Percentiles rank a stretch among this genome's conserved stretches.
Evolutionary conservation across 2,329 filamentous ascomycete species (phyloP).

Genomic region (Aspergillus tubingensis): DNA sequence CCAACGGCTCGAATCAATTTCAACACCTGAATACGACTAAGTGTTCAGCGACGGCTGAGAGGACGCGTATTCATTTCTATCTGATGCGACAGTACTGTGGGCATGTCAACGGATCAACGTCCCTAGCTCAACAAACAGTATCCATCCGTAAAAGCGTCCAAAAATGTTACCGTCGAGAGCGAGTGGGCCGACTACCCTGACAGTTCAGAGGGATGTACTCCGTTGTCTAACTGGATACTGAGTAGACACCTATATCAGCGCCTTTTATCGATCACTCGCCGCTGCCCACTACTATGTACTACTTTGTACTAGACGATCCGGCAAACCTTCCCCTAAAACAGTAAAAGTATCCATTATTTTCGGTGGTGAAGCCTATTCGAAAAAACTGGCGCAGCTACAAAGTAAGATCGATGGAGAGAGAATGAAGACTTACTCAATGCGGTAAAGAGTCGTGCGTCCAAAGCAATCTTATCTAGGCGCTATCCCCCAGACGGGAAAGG

Average conservation of each 20-base stretch:
- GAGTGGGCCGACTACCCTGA: not conserved
- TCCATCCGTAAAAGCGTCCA: too few relatives aligned
- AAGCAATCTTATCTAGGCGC: constrained; percentile 5
- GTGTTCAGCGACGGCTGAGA: too few relatives aligned
- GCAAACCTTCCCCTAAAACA: constrained; percentile 7
- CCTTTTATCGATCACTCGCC: not conserved
- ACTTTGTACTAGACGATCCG: not conserved
- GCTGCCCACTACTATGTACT: not conserved
- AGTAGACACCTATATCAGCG: not conserved
- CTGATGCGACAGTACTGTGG: not conserved
- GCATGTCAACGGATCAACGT: not conserved
- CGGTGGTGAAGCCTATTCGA: not conserved
- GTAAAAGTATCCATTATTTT: not conserved
- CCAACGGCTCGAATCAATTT: too few relatives aligned
- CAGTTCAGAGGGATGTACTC: too few relatives aligned
- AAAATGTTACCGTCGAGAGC: not conserved
- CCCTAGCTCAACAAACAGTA: not conserved
- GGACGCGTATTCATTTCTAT: not conserved
- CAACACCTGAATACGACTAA: too few relatives aligned
- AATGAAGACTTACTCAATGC: not conserved
- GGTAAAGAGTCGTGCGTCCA: constrained; percentile 1
- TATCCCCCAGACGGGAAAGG: constrained; percentile 6
- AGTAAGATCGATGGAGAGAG: not conserved
- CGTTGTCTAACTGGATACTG: too few relatives aligned
- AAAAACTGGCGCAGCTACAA: not conserved